Conservation (phyloP, 1,284 basidiomycete species). For the Hypsizygus ulmarius region DNA sequence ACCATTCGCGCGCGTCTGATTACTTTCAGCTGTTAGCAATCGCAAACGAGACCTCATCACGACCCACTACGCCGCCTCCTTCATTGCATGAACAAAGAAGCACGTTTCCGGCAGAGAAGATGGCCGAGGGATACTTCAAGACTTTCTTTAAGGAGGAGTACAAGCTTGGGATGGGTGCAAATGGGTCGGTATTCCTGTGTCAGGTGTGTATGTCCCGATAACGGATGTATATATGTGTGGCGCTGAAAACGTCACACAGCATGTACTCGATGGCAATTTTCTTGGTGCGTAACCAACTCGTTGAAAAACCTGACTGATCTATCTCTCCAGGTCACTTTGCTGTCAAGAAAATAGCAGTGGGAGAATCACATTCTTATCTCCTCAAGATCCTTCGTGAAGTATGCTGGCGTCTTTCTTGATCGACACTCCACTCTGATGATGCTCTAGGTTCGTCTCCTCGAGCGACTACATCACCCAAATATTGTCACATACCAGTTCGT, state of each 20-base stretch:
- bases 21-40: conserved; percentile 73
- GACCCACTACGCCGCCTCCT: conserved; percentile 53
- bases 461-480: conserved; percentile 86
- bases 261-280: conserved; percentile 76
- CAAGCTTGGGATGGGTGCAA: conserved; percentile 88
- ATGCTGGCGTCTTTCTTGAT: conserved; percentile 16
- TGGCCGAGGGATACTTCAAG: conserved; percentile 82
- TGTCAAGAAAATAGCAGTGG: conserved; percentile 94
- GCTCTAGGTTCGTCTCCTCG: conserved; percentile 71
- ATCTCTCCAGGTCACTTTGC: conserved; percentile 69
- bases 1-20: conserved; percentile 56
- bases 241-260: conserved; percentile 40
- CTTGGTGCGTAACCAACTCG: conserved; percentile 46
- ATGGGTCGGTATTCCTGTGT: conserved; percentile 85
- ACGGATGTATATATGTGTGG: neutral
- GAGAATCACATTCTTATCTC: conserved; percentile 82
- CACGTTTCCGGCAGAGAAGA: conserved; percentile 58
- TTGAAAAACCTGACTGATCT: neutral
- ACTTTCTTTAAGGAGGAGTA: conserved; percentile 88
- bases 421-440: neutral
- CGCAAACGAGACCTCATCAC: conserved; percentile 62
- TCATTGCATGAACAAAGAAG: conserved; percentile 20
- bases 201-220: conserved; percentile 49
- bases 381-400: conserved; percentile 80
- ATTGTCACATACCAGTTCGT: conserved; percentile 85